Conservation (phyloP, 78 protist species). For the Dictyostelium discoideum region DNA sequence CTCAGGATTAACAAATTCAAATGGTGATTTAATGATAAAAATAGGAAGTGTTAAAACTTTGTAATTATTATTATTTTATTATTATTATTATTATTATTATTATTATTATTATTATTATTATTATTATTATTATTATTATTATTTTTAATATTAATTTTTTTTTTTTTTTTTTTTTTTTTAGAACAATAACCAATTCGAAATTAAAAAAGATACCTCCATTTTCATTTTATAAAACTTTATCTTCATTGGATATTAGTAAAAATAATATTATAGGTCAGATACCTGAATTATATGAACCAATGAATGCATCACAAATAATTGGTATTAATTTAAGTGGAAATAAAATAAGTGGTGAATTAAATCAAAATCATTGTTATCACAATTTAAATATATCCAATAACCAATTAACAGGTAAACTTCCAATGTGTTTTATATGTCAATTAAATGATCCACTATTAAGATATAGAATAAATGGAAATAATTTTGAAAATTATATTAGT, state of each 20-base stretch:
- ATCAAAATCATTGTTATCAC: not conserved
- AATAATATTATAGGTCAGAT: not conserved
- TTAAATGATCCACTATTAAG: not conserved
- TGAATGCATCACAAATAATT: not conserved
- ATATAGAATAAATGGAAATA: not conserved
- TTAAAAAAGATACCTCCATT: not conserved
- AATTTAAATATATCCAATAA: not conserved
- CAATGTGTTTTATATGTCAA: conserved; percentile 1
- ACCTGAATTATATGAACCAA: not conserved
- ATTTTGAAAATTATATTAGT: not conserved
- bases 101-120: too few relatives aligned
- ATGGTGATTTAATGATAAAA: not conserved
- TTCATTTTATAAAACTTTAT: not conserved
- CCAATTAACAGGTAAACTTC: not conserved
- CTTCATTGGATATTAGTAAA: not conserved
- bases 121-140: too few relatives aligned
- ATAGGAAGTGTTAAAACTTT: not conserved
- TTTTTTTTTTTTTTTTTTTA: too few relatives aligned
- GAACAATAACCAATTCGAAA: not conserved
- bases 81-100: too few relatives aligned
- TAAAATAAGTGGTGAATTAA: not conserved
- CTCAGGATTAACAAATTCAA: not conserved
- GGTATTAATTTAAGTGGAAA: not conserved
- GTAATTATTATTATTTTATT: not conserved
- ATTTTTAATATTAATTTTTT: too few relatives aligned